phyloP scores from a whole-genome alignment of 306 rosid genomes.

The Aeschynomene evenia region DNA sequence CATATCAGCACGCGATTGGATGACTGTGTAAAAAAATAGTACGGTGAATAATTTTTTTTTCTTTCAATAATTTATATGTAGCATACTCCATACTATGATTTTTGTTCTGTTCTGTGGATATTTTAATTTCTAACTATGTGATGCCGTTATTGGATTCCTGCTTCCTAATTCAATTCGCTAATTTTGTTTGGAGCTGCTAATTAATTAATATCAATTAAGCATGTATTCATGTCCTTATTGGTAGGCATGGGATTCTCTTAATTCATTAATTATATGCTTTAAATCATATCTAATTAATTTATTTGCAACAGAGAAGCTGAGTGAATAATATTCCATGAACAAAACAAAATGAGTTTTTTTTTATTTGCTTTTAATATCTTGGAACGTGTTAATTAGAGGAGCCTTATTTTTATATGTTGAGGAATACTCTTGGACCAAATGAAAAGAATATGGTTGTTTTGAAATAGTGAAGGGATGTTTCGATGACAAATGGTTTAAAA shows the following conservation, averaged over 20 bases:
- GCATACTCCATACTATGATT: background rate
- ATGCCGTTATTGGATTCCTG: constrained; percentile 27
- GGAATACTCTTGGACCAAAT: background rate
- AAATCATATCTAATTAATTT: too few species aligned
- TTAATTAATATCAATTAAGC: constrained; percentile 26
- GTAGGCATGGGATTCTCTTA: constrained; percentile 11
- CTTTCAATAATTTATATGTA: background rate
- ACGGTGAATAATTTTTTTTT: too few species aligned
- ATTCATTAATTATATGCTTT: background rate
- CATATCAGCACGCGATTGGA: too few species aligned
- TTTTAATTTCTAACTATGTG: constrained; percentile 5
- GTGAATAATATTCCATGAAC: background rate
- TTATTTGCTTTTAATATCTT: too few species aligned
- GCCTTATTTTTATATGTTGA: background rate
- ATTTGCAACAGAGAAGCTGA: background rate
- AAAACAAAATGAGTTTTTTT: background rate
- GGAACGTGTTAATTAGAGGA: background rate
- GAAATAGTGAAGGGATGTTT: background rate
- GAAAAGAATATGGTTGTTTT: constrained; percentile 7
- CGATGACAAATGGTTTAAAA: background rate
- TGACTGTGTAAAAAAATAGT: too few species aligned
- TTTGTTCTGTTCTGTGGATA: constrained; percentile 1
- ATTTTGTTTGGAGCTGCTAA: background rate
- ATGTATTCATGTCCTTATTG: constrained; percentile 18
- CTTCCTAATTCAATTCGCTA: background rate